phyloP scores from a whole-genome alignment of 345 rosid genomes.

The Salix arbutifolia region DNA sequence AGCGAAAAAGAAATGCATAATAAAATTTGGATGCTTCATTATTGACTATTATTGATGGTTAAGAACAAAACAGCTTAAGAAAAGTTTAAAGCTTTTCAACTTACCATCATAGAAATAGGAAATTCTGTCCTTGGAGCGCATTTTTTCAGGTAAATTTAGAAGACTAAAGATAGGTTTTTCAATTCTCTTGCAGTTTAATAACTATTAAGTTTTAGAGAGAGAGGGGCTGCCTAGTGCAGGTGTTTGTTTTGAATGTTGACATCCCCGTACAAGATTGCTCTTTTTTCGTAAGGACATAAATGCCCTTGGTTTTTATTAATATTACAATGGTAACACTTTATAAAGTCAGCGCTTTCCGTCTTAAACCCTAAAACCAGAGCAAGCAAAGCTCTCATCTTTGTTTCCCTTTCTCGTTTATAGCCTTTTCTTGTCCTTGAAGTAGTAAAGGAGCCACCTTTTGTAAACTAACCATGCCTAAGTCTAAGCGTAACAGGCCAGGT shows the following conservation, averaged over 20 bases:
- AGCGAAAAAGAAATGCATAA: background rate
- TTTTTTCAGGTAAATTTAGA: conserved; percentile 1
- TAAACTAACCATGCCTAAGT: conserved; percentile 67
- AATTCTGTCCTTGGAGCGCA: conserved; percentile 87
- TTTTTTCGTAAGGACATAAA: background rate
- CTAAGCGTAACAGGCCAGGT: conserved; percentile 86
- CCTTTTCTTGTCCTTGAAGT: background rate
- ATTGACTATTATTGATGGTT: background rate
- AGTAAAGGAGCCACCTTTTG: background rate
- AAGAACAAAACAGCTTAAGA: background rate
- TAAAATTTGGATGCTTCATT: background rate
- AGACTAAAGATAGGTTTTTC: background rate
- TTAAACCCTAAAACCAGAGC: background rate
- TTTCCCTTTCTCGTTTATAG: background rate
- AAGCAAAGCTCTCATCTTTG: background rate
- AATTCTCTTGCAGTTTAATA: background rate
- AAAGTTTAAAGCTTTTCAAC: background rate
- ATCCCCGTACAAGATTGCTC: background rate
- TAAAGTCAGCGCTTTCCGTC: background rate
- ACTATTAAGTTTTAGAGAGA: background rate
- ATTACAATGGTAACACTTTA: background rate
- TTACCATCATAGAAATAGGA: conserved; percentile 90
- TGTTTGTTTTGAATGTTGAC: background rate
- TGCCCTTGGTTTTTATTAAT: background rate
- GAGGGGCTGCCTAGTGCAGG: background rate